Evolutionary conservation across 2,329 filamentous ascomycete species (phyloP), one percentile per base, ranked within the genome.

Genomic region (Penicillium griseofulvum): DNA sequence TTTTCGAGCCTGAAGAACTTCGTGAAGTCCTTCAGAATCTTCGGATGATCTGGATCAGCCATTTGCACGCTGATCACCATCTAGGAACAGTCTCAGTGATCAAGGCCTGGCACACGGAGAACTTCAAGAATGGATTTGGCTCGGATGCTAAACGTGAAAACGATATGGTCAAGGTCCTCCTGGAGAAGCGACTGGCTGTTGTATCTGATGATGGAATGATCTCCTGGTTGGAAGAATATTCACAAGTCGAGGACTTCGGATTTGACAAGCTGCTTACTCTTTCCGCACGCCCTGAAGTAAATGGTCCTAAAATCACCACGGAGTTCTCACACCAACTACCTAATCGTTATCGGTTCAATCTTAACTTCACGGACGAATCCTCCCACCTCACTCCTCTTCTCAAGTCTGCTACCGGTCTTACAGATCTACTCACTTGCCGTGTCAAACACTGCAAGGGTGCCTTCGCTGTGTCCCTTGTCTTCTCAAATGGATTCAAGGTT

Each of bases 31-130:
- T 99, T n/a, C 81, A 79, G 56, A 86, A 95, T 59, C 79, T 99
- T 41, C 87, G 87, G 51, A 84, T 86, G 63, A 87, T 99, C 59
- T 96, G 91, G 85, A 94, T 99, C 74, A 96, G 90, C 72, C 94
- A 99, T 75, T 79, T 96, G 59, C 94, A 99, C 73, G 94, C 94
- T 5, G 94, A 99, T 75, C 94, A 99, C 74, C 94, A 97, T 69
- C 82, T 99, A 19, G 94, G 94, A 28, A 89, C 86, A 1, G 81
- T 84, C n/a, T 83, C 86, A 6, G 78, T 97, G n/a, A 84, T 97
- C 67, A 87, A 84, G 66, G 89, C 89, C 6, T 96, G 91, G 90
- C 85, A 90, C 61, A 66, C 78, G 52, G 81, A 86, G 41, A 80
- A 80, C 19, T 82, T 28, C 24, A 29, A 41, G 26, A n/a, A 84